Base-by-base conservation (phyloP, 371 early-diverging fungal species). In the Dichotomocladium elegans region DNA sequence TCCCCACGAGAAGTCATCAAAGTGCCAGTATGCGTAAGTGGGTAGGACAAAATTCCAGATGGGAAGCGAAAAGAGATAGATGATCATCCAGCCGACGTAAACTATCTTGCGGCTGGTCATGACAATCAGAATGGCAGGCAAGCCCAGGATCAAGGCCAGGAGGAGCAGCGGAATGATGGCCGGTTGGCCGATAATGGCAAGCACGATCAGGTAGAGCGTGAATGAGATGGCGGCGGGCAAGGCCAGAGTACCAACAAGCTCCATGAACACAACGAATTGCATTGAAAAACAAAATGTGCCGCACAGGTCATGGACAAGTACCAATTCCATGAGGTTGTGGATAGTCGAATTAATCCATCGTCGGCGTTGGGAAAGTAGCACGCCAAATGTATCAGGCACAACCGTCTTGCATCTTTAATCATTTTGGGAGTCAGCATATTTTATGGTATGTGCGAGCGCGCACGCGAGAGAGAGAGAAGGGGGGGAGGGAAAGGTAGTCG, bases 1-100 rank as follows among this genome's bases (percentile, higher is more conserved):
- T 33, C 97, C 96, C 97, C 99, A 99, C 4, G 92, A 88, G 61
- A 99, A 98, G 73, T 99, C 98, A 69, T 99, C 99, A 79, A 99
- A 96, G 67, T 97, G 95, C 99, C 99, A 99, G 77, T 90, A 95
- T 11, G 98, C 90, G 72, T 99, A 99, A 1, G 90, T 71, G 0
- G 99, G 99, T 34, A 99, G 76, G 51, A 94, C 80, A 58, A 97
- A 89, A 63, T 96, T 93, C 95, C 96, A 99, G 22, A 99, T 82
- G 2, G 99, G 98, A 22, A 96, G 68, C 31, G 94, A 92, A 50
- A 93, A 42, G 19, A 98, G 76, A 58, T 96, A 98, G 33, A 96
- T 72, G 30, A 95, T 27, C 90, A 99, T 95, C 98, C 98, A 99
- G 21, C 88, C 85, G 8, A 98, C 83, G 69, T 98, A 97, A 25